A percentile compares a stretch with the other conserved stretches of the same genome.
These are phyloP conservation scores for Inga leiocalycina DNA, from an alignment of 306 rosid genomes.

Conservation along the genomic window DNA sequence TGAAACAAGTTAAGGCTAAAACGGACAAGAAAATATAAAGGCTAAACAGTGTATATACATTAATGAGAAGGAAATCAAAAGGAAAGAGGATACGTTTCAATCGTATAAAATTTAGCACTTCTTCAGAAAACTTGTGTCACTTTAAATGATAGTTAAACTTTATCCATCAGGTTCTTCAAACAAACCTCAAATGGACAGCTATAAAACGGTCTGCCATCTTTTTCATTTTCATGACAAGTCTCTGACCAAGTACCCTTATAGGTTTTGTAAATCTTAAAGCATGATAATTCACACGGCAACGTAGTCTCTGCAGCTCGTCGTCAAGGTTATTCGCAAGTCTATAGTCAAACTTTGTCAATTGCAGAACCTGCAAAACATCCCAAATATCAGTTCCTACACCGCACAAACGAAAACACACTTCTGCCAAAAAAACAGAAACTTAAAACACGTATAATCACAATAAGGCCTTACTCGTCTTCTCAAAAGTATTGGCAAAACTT, in stretches of 20 bases:
- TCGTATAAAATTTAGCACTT: not conserved
- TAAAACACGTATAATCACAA: not conserved
- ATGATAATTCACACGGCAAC: conserved; percentile 96
- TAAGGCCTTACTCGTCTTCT: conserved; percentile 69
- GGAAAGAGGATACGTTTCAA: not conserved
- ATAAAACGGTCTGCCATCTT: conserved; percentile 75
- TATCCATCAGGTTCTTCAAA: conserved; percentile 25
- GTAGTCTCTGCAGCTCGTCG: conserved; percentile 85
- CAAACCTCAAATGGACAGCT: conserved; percentile 95
- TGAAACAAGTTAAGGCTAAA: not conserved
- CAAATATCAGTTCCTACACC: conserved; percentile 29
- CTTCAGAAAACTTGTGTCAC: not conserved
- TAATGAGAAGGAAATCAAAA: not conserved
- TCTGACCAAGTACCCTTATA: conserved; percentile 77
- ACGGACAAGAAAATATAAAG: not conserved
- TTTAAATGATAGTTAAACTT: conserved; percentile 6
- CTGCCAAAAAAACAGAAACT: conserved; percentile 2
- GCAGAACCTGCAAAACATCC: conserved; percentile 74
- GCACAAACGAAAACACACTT: conserved; percentile 14
- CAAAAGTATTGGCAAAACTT: conserved; percentile 91
- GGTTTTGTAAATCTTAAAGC: conserved; percentile 91
- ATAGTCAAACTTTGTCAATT: conserved; percentile 94
- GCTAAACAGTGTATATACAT: not conserved
- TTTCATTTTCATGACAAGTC: conserved; percentile 73
- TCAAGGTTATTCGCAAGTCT: conserved; percentile 91